These are phyloP conservation scores for Brachypodium distachyon DNA, from an alignment of 202 grass and related monocot species.

Conservation along the genomic window DNA sequence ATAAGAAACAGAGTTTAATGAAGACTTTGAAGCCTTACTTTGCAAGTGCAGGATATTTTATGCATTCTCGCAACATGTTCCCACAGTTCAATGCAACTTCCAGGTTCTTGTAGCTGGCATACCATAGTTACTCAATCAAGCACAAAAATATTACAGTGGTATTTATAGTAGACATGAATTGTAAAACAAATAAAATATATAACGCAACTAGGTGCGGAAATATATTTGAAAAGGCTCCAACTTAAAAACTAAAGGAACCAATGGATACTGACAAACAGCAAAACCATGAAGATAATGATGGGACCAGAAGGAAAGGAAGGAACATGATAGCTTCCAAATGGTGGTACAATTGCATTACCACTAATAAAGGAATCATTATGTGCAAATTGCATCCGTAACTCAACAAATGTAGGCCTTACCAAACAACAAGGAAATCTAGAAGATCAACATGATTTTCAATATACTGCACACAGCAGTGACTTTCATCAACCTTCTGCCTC, in stretches of 20 bases:
- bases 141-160: background rate
- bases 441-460: constrained; percentile 88
- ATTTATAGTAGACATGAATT: constrained; percentile 2
- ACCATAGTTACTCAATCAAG: constrained; percentile 24
- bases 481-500: constrained; percentile 73
- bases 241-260: background rate
- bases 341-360: background rate
- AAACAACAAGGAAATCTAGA: constrained; percentile 96
- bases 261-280: background rate
- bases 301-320: background rate
- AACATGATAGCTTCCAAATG: background rate
- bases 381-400: background rate
- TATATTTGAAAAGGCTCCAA: background rate
- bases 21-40: constrained; percentile 62
- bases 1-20: background rate
- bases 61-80: constrained; percentile 97
- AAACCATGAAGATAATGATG: background rate
- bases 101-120: constrained; percentile 89
- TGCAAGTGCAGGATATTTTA: constrained; percentile 90
- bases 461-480: constrained; percentile 73
- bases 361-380: background rate
- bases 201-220: background rate
- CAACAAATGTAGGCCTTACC: constrained; percentile 51
- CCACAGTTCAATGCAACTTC: constrained; percentile 98
- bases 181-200: constrained; percentile 5